Evolutionary conservation across 2,329 filamentous ascomycete genomes (phyloP).

Genomic region (Nothopassalora personata): DNA sequence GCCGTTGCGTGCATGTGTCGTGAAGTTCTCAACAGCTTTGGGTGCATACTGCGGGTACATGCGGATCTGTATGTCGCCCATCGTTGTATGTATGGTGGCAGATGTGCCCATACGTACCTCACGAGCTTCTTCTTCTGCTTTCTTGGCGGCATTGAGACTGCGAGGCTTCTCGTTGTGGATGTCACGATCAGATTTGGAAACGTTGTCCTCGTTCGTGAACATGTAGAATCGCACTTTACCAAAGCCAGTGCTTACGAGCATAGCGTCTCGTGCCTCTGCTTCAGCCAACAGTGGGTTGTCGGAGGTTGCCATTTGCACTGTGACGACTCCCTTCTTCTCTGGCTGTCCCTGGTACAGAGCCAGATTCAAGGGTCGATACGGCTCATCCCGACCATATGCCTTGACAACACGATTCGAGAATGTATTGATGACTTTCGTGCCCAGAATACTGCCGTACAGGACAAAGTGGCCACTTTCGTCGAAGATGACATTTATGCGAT

Average conservation of each 20-base stretch:
- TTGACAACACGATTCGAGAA: constrained; percentile 89
- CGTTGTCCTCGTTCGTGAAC: constrained; percentile 85
- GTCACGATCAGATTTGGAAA: constrained; percentile 79
- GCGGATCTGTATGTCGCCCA: constrained; percentile 88
- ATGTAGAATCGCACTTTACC: constrained; percentile 94
- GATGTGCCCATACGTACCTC: constrained; percentile 67
- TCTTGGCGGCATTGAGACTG: constrained; percentile 48
- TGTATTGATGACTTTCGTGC: constrained; percentile 93
- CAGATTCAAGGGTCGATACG: constrained; percentile 75
- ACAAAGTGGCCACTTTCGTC: constrained; percentile 96
- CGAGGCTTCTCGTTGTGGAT: constrained; percentile 92
- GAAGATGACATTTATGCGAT: constrained; percentile 81
- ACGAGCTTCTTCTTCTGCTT: constrained; percentile 52
- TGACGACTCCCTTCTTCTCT: constrained; percentile 87
- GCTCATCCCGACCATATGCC: constrained; percentile 84
- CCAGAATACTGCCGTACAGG: constrained; percentile 85
- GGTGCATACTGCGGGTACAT: constrained; percentile 91
- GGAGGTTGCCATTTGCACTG: constrained; percentile 94
- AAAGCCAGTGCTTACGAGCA: constrained; percentile 76
- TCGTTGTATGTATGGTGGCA: constrained; percentile 84
- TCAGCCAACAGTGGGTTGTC: constrained; percentile 89
- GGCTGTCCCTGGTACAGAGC: constrained; percentile 91
- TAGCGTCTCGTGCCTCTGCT: constrained; percentile 83
- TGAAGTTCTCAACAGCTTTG: constrained; percentile 95
- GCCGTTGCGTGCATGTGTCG: constrained; percentile 78